These are phyloP conservation scores for Talaromyces liani DNA, from an alignment of 495 filamentous ascomycete species.

Conservation along the genomic window DNA sequence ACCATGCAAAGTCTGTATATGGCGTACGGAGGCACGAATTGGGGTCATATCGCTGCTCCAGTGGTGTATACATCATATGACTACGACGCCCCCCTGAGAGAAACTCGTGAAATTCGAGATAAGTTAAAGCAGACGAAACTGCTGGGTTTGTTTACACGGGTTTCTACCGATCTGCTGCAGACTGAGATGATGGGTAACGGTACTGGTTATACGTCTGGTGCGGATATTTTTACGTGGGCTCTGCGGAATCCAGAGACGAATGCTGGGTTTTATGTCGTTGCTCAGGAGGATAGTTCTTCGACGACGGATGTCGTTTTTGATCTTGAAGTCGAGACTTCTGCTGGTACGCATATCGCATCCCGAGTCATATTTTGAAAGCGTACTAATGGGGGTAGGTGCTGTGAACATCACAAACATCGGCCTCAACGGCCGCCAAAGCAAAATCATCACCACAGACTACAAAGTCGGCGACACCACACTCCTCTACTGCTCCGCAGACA, in stretches of 20 bases:
- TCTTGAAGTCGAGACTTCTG: constrained; percentile 48
- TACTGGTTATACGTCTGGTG: constrained; percentile 41
- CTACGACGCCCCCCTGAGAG: constrained; percentile 29
- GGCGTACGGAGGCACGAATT: constrained; percentile 52
- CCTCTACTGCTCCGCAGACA: constrained; percentile 63
- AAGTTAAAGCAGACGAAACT: constrained; percentile 49
- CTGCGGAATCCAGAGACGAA: constrained; percentile 47
- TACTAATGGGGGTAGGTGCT: constrained; percentile 12
- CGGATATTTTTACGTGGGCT: constrained; percentile 41
- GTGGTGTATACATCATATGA: constrained; percentile 47
- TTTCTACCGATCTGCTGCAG: constrained; percentile 44
- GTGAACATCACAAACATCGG: constrained; percentile 55
- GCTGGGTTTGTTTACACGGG: constrained; percentile 47
- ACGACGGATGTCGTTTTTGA: constrained; percentile 46
- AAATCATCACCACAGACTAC: constrained; percentile 67
- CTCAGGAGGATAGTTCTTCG: constrained; percentile 50
- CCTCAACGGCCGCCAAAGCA: constrained; percentile 62
- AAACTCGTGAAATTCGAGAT: constrained; percentile 34
- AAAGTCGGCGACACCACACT: constrained; percentile 46
- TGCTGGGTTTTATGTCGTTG: constrained; percentile 54
- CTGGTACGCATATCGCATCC: constrained; percentile 25
- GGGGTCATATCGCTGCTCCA: constrained; percentile 41
- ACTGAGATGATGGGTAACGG: constrained; percentile 51
- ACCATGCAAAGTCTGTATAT: constrained; percentile 48
- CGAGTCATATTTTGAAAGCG: too few relatives aligned